phyloP scores from a whole-genome alignment of 2,329 filamentous ascomycete species.

The Diaporthe humulicola region DNA sequence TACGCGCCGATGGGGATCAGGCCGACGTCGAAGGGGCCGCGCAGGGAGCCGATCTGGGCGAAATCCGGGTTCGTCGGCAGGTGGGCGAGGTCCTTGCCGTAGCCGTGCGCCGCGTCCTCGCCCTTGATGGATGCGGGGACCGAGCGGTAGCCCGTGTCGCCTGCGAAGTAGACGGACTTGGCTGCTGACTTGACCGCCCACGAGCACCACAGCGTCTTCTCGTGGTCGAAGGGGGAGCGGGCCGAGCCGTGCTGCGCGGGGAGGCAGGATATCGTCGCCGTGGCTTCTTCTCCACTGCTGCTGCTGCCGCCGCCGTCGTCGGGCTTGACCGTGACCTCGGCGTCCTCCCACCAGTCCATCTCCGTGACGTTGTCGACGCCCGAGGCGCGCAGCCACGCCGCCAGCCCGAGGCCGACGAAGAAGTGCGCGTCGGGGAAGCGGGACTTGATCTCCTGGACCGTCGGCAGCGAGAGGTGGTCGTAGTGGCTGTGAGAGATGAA shows the following conservation, averaged over 20 bases:
- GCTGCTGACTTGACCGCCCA: slow-evolving; percentile 78
- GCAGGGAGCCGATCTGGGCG: slow-evolving; percentile 81
- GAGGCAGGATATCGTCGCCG: slow-evolving; percentile 80
- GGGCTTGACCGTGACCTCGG: slow-evolving; percentile 73
- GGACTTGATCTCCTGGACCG: slow-evolving; percentile 77
- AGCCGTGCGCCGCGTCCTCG: slow-evolving; percentile 67
- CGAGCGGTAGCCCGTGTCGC: slow-evolving; percentile 90
- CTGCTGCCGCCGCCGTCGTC: slow-evolving; percentile 48
- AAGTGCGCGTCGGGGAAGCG: slow-evolving; percentile 85
- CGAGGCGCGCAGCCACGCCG: slow-evolving; percentile 80
- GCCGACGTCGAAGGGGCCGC: slow-evolving; percentile 91
- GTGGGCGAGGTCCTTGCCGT: slow-evolving; percentile 73
- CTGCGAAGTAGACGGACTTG: slow-evolving; percentile 84
- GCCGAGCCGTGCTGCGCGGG: slow-evolving; percentile 88
- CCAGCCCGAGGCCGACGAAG: slow-evolving; percentile 87
- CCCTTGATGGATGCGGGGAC: slow-evolving; percentile 75
- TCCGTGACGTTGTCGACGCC: slow-evolving; percentile 86
- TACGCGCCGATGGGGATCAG: slow-evolving; percentile 96
- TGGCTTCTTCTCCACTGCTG: slow-evolving; percentile 59
- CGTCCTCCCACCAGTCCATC: slow-evolving; percentile 94
- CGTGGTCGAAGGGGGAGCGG: slow-evolving; percentile 76
- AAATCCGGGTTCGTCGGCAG: slow-evolving; percentile 87
- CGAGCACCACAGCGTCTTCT: slow-evolving; percentile 86
- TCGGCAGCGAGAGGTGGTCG: slow-evolving; percentile 87
- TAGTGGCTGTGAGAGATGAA: slow-evolving; percentile 94